A percentile compares a stretch with the other conserved stretches of the same genome.
Conservation (phyloP, 345 rosid species). For the rapeseed (Brassica napus) region Da-Ae NC_063452.1:59592501-59593000, state of each 20-base stretch:
- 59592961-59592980: too few relatives aligned
- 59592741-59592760: not conserved
- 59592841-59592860: not conserved
- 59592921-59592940: too few relatives aligned
- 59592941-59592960: too few relatives aligned
- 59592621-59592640: constrained; percentile 5
- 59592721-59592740: not conserved
- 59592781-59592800: not conserved
- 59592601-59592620: constrained; percentile 16
- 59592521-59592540: constrained; percentile 50
- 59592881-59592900: too few relatives aligned
- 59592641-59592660: constrained; percentile 11
- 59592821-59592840: not conserved
- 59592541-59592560: constrained; percentile 52
- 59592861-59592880: too few relatives aligned
- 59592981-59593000: too few relatives aligned
- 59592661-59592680: not conserved
- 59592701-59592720: not conserved
- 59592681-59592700: not conserved
- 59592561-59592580: constrained; percentile 63
- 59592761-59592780: not conserved
- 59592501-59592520: constrained; percentile 42
- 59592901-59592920: too few relatives aligned
- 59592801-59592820: not conserved
- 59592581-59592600: constrained; percentile 11